Evolutionary conservation across 2,329 filamentous ascomycete species (phyloP).

Genomic region (Blastomyces parvus): DNA sequence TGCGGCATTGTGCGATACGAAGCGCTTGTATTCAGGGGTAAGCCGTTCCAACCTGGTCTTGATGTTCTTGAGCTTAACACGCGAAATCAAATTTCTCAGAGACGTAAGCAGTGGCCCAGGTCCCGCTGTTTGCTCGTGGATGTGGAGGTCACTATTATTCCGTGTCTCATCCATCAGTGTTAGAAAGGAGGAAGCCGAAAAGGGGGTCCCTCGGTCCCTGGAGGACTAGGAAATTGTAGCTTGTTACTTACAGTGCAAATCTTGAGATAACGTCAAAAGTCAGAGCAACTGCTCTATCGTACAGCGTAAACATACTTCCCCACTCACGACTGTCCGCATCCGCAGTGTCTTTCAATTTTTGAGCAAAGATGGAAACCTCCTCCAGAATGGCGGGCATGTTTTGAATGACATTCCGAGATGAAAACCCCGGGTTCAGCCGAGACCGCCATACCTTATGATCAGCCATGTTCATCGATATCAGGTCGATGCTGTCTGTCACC

Average conservation of each 20-base stretch:
- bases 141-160: background rate
- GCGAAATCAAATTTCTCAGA: background rate
- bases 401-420: background rate
- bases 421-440: background rate
- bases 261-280: background rate
- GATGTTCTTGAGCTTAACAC: conserved; percentile 8
- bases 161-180: background rate
- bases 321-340: background rate
- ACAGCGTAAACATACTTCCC: background rate
- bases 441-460: conserved; percentile 8
- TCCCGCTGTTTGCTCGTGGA: background rate
- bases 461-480: conserved; percentile 9
- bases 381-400: background rate
- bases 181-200: background rate
- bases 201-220: background rate
- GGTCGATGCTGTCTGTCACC: conserved; percentile 8
- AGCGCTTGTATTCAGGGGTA: background rate
- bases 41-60: conserved; percentile 1
- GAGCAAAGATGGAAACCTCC: background rate
- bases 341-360: conserved; percentile 1
- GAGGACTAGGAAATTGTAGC: background rate
- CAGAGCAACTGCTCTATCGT: background rate
- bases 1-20: background rate
- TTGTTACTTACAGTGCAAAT: background rate
- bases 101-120: background rate